These are phyloP conservation scores for Umbelopsis vinacea DNA, from an alignment of 192 early-diverging fungal genomes.

Conservation along the genomic window DNA sequence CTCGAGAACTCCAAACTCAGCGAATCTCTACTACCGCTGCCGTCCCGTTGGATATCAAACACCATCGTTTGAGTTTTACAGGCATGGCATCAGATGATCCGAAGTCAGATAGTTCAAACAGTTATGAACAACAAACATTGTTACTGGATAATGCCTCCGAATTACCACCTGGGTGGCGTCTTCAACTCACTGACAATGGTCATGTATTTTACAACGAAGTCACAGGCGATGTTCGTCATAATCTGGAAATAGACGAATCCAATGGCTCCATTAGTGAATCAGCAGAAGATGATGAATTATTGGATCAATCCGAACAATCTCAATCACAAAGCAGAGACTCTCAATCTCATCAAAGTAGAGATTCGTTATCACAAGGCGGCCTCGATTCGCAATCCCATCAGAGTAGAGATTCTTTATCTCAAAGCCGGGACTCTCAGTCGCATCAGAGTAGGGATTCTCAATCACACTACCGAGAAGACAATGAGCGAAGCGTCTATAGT, in stretches of 20 bases:
- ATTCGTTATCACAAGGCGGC: background rate
- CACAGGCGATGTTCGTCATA: slow-evolving; percentile 44
- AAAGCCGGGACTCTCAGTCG: background rate
- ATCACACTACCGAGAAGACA: background rate
- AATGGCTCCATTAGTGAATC: slow-evolving; percentile 11
- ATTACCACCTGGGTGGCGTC: slow-evolving; percentile 29
- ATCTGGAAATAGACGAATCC: slow-evolving; percentile 27
- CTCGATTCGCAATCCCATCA: background rate
- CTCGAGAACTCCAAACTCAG: slow-evolving; percentile 12
- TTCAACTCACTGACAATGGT: slow-evolving; percentile 40
- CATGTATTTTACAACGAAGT: slow-evolving; percentile 38
- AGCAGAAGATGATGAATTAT: slow-evolving; percentile 18
- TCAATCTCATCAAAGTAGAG: slow-evolving; percentile 13
- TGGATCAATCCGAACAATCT: background rate
- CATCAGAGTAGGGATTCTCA: slow-evolving; percentile 3
- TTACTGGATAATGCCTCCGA: background rate
- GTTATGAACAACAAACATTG: background rate
- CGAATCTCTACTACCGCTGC: background rate
- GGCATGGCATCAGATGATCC: slow-evolving; percentile 22
- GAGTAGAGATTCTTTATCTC: slow-evolving; percentile 3
- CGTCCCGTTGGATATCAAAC: background rate
- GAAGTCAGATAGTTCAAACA: background rate
- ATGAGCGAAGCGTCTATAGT: slow-evolving; percentile 7
- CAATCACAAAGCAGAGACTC: background rate
- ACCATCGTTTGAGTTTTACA: slow-evolving; percentile 7